These are phyloP conservation scores for Deinandra increscens DNA, from an alignment of 129 eudicot species.

Conservation along the genomic window DNA sequence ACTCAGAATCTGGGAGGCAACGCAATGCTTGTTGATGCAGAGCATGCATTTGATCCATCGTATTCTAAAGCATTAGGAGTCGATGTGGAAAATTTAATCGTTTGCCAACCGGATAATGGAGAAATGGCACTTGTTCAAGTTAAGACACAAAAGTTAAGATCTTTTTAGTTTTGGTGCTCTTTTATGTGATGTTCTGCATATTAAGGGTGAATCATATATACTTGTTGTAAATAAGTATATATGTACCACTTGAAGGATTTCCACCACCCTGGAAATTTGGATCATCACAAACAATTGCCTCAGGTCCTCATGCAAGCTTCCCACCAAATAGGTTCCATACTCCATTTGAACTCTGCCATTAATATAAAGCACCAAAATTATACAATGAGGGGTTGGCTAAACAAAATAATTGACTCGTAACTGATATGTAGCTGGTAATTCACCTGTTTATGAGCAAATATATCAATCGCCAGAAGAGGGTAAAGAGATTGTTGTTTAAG, in stretches of 20 bases:
- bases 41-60: slow-evolving; percentile 97
- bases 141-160: too few species aligned
- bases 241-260: slow-evolving; percentile 55
- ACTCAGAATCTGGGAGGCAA: slow-evolving; percentile 88
- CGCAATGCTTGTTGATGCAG: slow-evolving; percentile 99
- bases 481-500: neutral
- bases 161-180: too few species aligned
- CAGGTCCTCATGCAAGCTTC: slow-evolving; percentile 64
- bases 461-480: neutral
- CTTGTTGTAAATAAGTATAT: slow-evolving; percentile 13
- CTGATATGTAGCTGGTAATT: neutral
- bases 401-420: slow-evolving; percentile 11
- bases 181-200: too few species aligned
- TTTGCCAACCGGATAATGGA: too few species aligned
- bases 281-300: slow-evolving; percentile 73
- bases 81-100: slow-evolving; percentile 96
- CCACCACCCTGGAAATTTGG: slow-evolving; percentile 68
- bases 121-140: slow-evolving; percentile 79
- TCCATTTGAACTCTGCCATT: slow-evolving; percentile 47
- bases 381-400: neutral
- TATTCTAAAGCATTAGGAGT: slow-evolving; percentile 96
- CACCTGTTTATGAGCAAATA: slow-evolving; percentile 61
- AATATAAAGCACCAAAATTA: slow-evolving; percentile 11
- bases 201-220: slow-evolving; percentile 1
- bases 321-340: slow-evolving; percentile 77